phyloP scores from a whole-genome alignment of 495 filamentous ascomycete genomes.

The Podospora tetraspora region DNA sequence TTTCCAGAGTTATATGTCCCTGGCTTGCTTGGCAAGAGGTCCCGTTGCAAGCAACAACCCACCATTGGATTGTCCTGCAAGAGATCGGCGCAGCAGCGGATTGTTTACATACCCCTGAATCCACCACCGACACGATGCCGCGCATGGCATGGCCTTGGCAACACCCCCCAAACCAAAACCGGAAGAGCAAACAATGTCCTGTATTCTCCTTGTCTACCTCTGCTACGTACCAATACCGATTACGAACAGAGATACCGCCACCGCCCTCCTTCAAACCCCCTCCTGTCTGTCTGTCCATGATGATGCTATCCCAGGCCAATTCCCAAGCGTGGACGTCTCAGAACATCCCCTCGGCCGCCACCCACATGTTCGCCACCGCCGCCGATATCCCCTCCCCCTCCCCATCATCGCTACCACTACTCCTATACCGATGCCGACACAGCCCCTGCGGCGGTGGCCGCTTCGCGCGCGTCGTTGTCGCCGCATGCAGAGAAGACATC shows the following conservation, averaged over 20 bases:
- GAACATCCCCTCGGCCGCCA: constrained; percentile 17
- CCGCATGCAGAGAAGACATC: neutral
- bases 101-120: constrained; percentile 7
- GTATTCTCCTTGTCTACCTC: neutral
- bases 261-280: neutral
- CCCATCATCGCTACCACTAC: constrained; percentile 4
- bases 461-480: neutral
- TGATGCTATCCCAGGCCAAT: neutral
- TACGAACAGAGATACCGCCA: neutral
- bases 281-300: neutral
- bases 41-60: neutral
- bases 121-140: neutral
- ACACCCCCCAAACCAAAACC: neutral
- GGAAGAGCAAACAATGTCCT: neutral
- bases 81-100: neutral
- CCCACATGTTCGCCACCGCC: constrained; percentile 18
- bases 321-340: neutral
- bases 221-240: neutral
- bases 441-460: neutral
- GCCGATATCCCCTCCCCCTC: constrained; percentile 2
- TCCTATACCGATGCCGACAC: neutral
- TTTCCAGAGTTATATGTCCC: too few relatives aligned
- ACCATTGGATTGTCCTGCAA: neutral
- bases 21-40: neutral
- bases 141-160: neutral